phyloP scores from a whole-genome alignment of 2,329 filamentous ascomycete genomes.

The Diaporthe sp. region DNA sequence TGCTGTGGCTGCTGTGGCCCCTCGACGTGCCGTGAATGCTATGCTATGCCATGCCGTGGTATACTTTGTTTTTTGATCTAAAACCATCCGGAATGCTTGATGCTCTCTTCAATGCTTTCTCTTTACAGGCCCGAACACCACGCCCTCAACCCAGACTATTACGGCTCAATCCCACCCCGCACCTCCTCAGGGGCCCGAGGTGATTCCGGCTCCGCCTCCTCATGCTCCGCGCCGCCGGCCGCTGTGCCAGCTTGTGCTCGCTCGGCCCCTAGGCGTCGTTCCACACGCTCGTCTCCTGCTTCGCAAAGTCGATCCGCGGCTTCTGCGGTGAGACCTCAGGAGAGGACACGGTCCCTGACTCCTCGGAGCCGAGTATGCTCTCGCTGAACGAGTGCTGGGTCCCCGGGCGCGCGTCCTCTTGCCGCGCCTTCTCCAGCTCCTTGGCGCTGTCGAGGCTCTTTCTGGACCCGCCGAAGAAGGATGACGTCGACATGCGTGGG shows the following conservation, averaged over 20 bases:
- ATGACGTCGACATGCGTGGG: slow-evolving; percentile 43
- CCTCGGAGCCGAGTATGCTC: slow-evolving; percentile 38
- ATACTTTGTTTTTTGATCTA: slow-evolving; percentile 24
- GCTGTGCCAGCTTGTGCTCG: slow-evolving; percentile 34
- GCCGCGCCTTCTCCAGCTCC: not conserved
- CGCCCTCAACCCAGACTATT: not conserved
- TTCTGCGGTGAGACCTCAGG: slow-evolving; percentile 34
- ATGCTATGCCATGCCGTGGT: slow-evolving; percentile 38
- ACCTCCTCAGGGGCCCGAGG: slow-evolving; percentile 2
- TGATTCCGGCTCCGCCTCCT: not conserved
- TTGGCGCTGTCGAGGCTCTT: slow-evolving; percentile 28
- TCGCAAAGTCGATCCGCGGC: slow-evolving; percentile 37
- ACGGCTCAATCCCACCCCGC: not conserved
- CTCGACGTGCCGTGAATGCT: slow-evolving; percentile 18
- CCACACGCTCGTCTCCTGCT: slow-evolving; percentile 39
- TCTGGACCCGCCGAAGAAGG: slow-evolving; percentile 34
- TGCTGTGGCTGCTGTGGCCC: not conserved
- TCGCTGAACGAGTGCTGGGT: slow-evolving; percentile 42
- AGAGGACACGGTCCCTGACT: slow-evolving; percentile 33
- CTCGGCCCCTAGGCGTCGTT: slow-evolving; percentile 27
- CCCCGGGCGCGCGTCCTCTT: slow-evolving; percentile 40
- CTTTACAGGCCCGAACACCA: not conserved
- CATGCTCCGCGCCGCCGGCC: not conserved
- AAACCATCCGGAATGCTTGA: slow-evolving; percentile 18
- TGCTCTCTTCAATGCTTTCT: slow-evolving; percentile 24